Base-by-base conservation (phyloP, 768 basidiomycete genomes). In the Agaricus blazei region DNA sequence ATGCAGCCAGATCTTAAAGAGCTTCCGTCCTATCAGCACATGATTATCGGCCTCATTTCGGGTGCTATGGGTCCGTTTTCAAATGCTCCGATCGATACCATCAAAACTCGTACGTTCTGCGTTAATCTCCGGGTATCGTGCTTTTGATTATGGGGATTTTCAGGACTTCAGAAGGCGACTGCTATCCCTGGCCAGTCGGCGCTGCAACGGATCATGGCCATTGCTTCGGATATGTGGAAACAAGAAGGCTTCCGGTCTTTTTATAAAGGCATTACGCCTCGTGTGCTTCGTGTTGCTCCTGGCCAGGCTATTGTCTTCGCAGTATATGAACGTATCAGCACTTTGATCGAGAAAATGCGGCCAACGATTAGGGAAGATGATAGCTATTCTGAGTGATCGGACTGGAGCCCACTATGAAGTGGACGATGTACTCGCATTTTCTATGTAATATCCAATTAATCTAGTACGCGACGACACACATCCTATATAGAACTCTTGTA, bases 61-160 rank as follows among this genome's bases (percentile, higher is more conserved):
- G 97, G 97, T 49, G 97, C 97, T 1, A 93, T 95, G 88, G 97
- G 97, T 3, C 97, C 97, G 12, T 94, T 98, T 70, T 95, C 94
- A 12, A 98, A 99, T 66, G 97, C 97, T 11, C 96, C 95, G 1
- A 89, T 93, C 51, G 91, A 93, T 69, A 92, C 90, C 9, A 93
- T 96, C 64, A 98, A 97, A 71, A 98, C 96, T 56, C 90, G 93
- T 88, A 69, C 62, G 87, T 75, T 27, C 34, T 38, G 14, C 28
- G 54, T 56, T 40, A 19, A 15, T 48, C 38, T 26, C 27, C 36
- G 19, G 41, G 31, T 53, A 24, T 44, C 19, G 19, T 43, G 37
- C 47, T 49, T 45, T 54, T 38, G 49, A 48, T 44, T 45, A 41
- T 29, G 46, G 29, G 52, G 31, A 42, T 56, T 42, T 46, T 58